Evolutionary conservation across 2,329 filamentous ascomycete genomes (phyloP), one percentile per base, ranked within the genome.

Genomic region (Colletotrichum sojae): DNA sequence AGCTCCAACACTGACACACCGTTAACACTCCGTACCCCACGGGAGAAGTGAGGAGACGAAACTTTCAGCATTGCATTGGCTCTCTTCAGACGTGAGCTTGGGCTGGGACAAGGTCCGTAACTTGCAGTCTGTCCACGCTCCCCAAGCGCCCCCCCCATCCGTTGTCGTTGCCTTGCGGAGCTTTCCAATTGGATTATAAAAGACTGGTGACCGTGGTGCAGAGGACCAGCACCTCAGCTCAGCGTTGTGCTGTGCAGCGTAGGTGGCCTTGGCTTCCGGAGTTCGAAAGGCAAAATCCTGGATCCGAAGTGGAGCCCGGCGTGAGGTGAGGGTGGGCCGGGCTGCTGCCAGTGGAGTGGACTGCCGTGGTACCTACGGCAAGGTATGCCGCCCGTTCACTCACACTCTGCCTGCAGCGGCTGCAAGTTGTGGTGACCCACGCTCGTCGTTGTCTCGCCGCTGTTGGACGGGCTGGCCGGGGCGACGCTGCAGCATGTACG

Each of bases 61-160:
- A 52, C 54, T 52, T 46, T 60, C 36, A 51, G 56, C 66, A 55
- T 66, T 52, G 49, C 62, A 67, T 36, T 55, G 63, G 64, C 46
- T 55, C 62, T 61, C 18, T 66, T 56, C 49, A 53, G 63, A 61
- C 25, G 62, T 60, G 51, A 61, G 67, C 56, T 67, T 60, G 56
- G 62, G 39, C 62, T 53, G 56, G 56, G 49, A 43, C 46, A 49
- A 10, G 18, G 27, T 27, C 43, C 39, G 31, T 36, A 36, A 36
- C 31, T 36, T 3, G 31, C 31, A 8, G 31, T 36, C 31, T 36
- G 31, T 36, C 31, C 31, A 36, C 31, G 31, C 31, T 36, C 31
- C 31, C 31, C 31, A 36, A 36, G 31, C 31, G 31, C 9, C 31
- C 55, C 36, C 22, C 20, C 53, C 61, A 55, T 65, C 61, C 40